Evolutionary conservation across 2,329 filamentous ascomycete genomes (phyloP), one percentile per base, ranked within the genome.

Genomic region (Colletotrichum sp.): DNA sequence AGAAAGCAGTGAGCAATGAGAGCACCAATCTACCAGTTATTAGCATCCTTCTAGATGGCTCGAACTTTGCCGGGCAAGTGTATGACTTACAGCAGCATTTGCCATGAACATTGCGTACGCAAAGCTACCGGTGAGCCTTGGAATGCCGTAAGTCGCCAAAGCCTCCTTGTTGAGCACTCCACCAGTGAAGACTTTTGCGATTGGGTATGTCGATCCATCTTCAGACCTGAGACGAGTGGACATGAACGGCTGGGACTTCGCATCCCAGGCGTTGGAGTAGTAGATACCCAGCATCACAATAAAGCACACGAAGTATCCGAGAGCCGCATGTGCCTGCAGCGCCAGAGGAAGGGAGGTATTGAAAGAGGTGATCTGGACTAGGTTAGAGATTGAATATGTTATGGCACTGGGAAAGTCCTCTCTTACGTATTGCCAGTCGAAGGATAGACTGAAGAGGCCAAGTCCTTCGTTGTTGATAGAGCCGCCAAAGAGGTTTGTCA

Each of bases 351-450:
- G 84, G 0, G 90, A 87, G 0, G 89, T 90, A 57, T 86, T 83
- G 78, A 86, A 87, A 0, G 89, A 92, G 7, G 89, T 90, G 67
- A 91, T 90, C 87, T 69, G 18, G 21, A 2, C 1, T 2, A 2
- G 2, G 66, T 60, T 21, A 60, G 24, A 39, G 14, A 26, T 48
- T 39, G 28, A 18, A 18, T 18, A n/a, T 61, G 16, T 12, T 21
- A 4, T 91, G 77, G 3, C 13, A 10, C 0, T 21, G 13, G 9
- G 43, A 71, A 28, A 80, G 76, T 60, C 6, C 52, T 7, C 4
- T 81, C 89, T 86, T 84, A 87, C 86, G 63, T 88, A 88, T 85
- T 88, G 89, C 89, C 89, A 91, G 76, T 91, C 89, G n/a, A 91
- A 86, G 0, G 87, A 88, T 0, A 91, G 48, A 26, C 72, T 85